A percentile compares a stretch with the other conserved stretches of the same genome.
phyloP scores from a whole-genome alignment of 352 stramenopile genomes.

The Pythium monospermum region DNA sequence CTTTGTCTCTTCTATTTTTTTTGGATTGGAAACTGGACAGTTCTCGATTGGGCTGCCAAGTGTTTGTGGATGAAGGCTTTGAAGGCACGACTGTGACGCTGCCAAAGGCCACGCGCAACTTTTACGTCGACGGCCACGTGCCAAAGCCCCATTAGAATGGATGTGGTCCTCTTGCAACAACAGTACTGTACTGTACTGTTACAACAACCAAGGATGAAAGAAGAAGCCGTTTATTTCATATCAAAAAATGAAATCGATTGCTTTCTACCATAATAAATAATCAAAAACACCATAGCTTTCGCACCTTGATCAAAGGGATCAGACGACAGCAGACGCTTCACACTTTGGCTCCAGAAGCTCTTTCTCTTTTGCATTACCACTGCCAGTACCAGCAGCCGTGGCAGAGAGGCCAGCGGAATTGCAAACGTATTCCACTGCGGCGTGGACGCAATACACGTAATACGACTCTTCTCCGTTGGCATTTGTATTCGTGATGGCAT shows the following conservation, averaged over 20 bases:
- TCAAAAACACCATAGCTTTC: no score
- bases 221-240: neutral
- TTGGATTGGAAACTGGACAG: constrained; percentile 25
- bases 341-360: no score
- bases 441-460: constrained; percentile 86
- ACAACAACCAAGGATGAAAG: neutral
- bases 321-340: no score
- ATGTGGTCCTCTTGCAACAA: no score
- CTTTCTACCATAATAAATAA: no score
- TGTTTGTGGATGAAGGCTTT: constrained; percentile 89
- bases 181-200: neutral
- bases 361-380: no score
- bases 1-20: no score
- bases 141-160: constrained; percentile 95
- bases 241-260: no score
- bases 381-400: neutral
- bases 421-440: constrained; percentile 80
- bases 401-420: constrained; percentile 44
- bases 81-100: constrained; percentile 88
- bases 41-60: constrained; percentile 90
- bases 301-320: no score
- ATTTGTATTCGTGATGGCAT: constrained; percentile 72
- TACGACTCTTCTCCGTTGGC: constrained; percentile 86
- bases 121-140: constrained; percentile 98
- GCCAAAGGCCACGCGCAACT: constrained; percentile 96